These are phyloP conservation scores for Fusarium sp. DNA, from an alignment of 2,329 filamentous ascomycete species.

Conservation along the genomic window DNA sequence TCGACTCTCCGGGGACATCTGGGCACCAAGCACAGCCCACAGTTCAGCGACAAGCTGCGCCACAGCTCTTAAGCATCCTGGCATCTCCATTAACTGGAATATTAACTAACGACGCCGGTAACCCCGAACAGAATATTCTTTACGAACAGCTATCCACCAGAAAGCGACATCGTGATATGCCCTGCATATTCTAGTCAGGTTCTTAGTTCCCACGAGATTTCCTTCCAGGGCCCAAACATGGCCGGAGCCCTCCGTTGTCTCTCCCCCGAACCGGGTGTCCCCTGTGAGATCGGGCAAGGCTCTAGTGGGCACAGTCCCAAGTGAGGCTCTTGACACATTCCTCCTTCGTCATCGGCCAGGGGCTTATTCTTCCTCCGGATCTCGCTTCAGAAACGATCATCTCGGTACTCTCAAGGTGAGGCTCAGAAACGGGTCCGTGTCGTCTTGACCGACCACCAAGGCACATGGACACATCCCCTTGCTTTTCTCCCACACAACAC, in stretches of 20 bases:
- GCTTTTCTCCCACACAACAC: not conserved
- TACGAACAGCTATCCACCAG: not conserved
- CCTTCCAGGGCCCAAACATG: not conserved
- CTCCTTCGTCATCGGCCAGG: conserved; percentile 7
- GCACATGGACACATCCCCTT: conserved; percentile 8
- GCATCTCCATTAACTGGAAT: not conserved
- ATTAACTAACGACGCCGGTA: conserved; percentile 16
- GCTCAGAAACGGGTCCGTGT: conserved; percentile 11
- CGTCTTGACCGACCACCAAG: not conserved
- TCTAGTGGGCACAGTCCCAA: conserved; percentile 8
- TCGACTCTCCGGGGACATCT: not conserved
- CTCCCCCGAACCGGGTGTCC: conserved; percentile 2
- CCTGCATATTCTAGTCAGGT: not conserved
- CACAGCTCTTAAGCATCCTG: not conserved
- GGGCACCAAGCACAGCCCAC: conserved; percentile 15
- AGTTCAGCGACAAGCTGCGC: conserved; percentile 3
- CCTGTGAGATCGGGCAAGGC: conserved; percentile 6
- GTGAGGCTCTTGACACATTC: conserved; percentile 10
- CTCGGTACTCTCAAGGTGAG: conserved; percentile 8
- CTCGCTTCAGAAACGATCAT: conserved; percentile 13
- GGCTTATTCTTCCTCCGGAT: not conserved
- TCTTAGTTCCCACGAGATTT: not conserved
- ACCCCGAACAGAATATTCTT: conserved; percentile 26
- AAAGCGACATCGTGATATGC: not conserved
- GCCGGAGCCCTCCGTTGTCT: conserved; percentile 8